Evolutionary conservation across 164 flowering plant species (phyloP), one percentile per base, ranked within the genome.

Genomic region (Annona squamosa): DNA sequence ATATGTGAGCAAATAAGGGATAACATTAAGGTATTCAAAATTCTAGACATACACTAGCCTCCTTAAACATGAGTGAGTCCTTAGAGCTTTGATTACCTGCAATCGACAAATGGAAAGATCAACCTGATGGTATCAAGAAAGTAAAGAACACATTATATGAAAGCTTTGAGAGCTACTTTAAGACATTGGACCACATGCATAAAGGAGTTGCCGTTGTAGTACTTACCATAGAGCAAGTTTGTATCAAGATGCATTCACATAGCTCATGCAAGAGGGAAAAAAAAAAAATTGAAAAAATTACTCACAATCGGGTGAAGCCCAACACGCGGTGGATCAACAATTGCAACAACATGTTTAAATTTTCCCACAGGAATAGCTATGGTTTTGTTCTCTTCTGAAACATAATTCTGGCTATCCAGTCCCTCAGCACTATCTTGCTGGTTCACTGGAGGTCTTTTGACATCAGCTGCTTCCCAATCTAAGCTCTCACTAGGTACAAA

Each of bases 271-370:
- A 41, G 4, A 64, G 19, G 19, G 42, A 10, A 64, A 6, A 64
- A n/a, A 26, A 52, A 12, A 71, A 44, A 59, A 56, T 12, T 41
- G 48, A 4, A n/a, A 3, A 13, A 16, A 65, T 17, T 46, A 82
- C 98, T 87, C 84, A 94, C 98, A 75, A 79, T 84, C n/a, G 97
- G 98, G 84, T 95, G 98, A 77, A 93, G 90, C 62, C 98, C 98
- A 64, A 75, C 83, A n/a, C 95, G 89, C 72, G 98, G 98, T 74
- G 98, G 98, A 83, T 93, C 98, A 69, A 93, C 98, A 59, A 93
- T 93, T 52, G 92, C 97, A 73, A 93, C 97, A 19, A 93, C 85
- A 79, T 93, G 84, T 80, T 85, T 86, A 71, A 84, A 90, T 52
- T 80, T 84, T 61, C 59, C 77, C 56, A 41, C 1, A 19, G 80